Evolutionary conservation across 306 rosid species (phyloP).

Genomic region (Prunus padus): DNA sequence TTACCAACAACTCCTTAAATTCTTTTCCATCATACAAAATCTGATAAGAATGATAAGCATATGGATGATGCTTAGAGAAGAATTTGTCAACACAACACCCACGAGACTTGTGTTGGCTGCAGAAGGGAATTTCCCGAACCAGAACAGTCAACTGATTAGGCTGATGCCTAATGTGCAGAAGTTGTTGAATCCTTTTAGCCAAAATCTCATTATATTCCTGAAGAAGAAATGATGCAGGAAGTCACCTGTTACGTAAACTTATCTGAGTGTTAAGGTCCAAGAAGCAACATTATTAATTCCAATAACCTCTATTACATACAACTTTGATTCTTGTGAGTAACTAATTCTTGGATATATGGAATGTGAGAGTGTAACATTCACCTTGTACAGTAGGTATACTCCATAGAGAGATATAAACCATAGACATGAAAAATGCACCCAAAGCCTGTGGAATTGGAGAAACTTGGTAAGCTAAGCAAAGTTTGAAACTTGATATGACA

Average conservation of each 20-base stretch:
- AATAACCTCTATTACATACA: neutral
- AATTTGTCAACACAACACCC: constrained; percentile 72
- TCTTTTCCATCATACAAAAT: constrained; percentile 55
- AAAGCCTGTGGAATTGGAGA: constrained; percentile 61
- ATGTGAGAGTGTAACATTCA: constrained; percentile 30
- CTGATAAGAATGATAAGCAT: constrained; percentile 62
- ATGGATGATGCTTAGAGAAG: constrained; percentile 68
- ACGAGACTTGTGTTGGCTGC: constrained; percentile 58
- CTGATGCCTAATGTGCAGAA: constrained; percentile 51
- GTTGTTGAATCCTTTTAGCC: constrained; percentile 58
- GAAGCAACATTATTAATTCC: constrained; percentile 4
- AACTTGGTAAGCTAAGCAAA: constrained; percentile 27
- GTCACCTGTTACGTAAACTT: constrained; percentile 26
- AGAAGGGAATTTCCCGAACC: constrained; percentile 78
- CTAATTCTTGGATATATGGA: neutral
- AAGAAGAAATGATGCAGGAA: constrained; percentile 25
- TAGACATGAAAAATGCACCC: constrained; percentile 82
- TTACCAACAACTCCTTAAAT: constrained; percentile 63
- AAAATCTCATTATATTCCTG: constrained; percentile 84
- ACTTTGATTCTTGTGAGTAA: neutral
- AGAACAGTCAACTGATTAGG: constrained; percentile 78
- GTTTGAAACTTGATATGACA: neutral
- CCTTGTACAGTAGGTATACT: constrained; percentile 72
- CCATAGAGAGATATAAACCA: constrained; percentile 86
- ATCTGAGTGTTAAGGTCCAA: constrained; percentile 22